Conservation (phyloP, 345 rosid genomes). For the Eucalyptus erythrocorys region DNA sequence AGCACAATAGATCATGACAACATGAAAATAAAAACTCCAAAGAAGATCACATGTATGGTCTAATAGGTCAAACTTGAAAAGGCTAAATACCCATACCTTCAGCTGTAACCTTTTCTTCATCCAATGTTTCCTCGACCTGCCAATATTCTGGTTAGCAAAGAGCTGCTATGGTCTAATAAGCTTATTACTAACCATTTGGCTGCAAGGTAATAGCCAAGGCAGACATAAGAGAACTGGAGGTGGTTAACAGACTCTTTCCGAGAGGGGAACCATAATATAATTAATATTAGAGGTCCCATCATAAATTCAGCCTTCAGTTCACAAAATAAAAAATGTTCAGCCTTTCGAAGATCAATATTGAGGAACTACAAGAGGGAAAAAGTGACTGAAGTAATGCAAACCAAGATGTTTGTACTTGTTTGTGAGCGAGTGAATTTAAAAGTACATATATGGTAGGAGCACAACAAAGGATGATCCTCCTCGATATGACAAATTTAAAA, state of each 20-base stretch:
- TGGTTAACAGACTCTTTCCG: neutral
- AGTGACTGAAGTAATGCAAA: neutral
- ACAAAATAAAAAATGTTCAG: neutral
- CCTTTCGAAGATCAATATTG: neutral
- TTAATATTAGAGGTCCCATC: neutral
- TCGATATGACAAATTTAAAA: neutral
- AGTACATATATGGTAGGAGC: neutral
- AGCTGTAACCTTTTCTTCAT: neutral
- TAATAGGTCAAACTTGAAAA: neutral
- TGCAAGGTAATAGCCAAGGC: neutral
- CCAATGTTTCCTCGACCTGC: neutral
- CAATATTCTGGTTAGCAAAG: neutral
- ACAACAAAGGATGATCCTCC: neutral
- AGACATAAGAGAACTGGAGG: neutral
- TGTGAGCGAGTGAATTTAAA: neutral
- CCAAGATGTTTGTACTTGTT: neutral
- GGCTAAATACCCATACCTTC: neutral
- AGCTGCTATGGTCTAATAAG: neutral
- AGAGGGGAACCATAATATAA: neutral
- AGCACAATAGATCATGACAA: neutral
- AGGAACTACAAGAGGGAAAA: neutral
- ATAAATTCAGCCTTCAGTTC: neutral
- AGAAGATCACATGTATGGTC: neutral
- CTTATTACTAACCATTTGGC: neutral
- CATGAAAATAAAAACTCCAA: neutral